These are phyloP conservation scores for Euphorbia schlechtendalii DNA, from an alignment of 441 rosid genomes.

Conservation along the genomic window DNA sequence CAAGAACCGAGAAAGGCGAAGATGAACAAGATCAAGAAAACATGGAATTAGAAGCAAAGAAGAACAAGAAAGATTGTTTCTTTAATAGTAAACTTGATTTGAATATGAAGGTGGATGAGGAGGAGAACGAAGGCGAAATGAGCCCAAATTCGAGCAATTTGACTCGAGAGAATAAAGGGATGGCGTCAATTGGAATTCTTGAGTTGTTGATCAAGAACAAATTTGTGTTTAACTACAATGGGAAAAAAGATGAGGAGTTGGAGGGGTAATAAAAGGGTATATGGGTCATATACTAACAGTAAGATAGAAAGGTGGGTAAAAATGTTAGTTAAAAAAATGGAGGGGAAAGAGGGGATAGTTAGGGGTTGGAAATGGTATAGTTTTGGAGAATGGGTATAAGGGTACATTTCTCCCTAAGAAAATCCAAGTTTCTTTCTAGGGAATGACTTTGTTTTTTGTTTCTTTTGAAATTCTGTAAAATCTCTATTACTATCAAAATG, in stretches of 20 bases:
- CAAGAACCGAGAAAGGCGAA: constrained; percentile 22
- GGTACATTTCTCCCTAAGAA: constrained; percentile 68
- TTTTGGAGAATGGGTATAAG: constrained; percentile 47
- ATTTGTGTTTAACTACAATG: constrained; percentile 34
- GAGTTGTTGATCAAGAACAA: constrained; percentile 40
- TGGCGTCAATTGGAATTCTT: constrained; percentile 27
- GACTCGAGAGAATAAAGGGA: constrained; percentile 36
- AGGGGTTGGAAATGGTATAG: no score
- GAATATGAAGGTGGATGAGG: constrained; percentile 48
- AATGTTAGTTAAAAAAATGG: constrained; percentile 51
- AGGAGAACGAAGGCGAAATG: constrained; percentile 37
- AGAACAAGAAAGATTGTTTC: constrained; percentile 26
- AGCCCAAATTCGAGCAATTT: constrained; percentile 57
- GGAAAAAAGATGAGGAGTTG: constrained; percentile 28
- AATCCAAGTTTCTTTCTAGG: constrained; percentile 54
- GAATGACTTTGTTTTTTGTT: constrained; percentile 24
- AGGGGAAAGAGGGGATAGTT: constrained; percentile 28
- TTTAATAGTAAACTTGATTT: constrained; percentile 59
- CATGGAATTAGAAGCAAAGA: constrained; percentile 26
- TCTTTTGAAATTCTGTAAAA: constrained; percentile 30
- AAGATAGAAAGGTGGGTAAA: constrained; percentile 69
- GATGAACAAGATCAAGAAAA: constrained; percentile 13
- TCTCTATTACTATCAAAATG: constrained; percentile 27
- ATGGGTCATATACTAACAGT: constrained; percentile 33
- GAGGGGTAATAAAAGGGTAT: constrained; percentile 31